phyloP scores from a whole-genome alignment of 2,329 filamentous ascomycete genomes.

The Zymoseptoria crescenta region DNA sequence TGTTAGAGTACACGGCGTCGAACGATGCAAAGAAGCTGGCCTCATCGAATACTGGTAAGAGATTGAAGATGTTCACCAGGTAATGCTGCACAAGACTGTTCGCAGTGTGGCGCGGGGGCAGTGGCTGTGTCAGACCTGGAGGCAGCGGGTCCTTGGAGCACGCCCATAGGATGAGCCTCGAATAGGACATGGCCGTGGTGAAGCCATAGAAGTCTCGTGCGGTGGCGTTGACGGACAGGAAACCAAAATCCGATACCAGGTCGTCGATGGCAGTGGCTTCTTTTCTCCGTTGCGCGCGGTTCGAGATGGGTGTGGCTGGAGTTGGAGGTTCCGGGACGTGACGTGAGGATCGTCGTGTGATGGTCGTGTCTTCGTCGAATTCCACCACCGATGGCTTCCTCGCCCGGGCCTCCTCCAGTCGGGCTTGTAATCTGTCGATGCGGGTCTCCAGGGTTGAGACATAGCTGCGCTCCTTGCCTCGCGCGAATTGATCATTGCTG shows the following conservation, averaged over 20 bases:
- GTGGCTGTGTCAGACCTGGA: conserved; percentile 46
- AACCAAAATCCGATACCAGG: conserved; percentile 87
- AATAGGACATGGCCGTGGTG: conserved; percentile 84
- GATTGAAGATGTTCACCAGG: conserved; percentile 68
- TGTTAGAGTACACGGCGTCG: conserved; percentile 71
- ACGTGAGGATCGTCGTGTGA: conserved; percentile 43
- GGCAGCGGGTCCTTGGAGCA: conserved; percentile 67
- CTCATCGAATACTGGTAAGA: conserved; percentile 78
- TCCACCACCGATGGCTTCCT: conserved; percentile 63
- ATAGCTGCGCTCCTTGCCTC: conserved; percentile 94
- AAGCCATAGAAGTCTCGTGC: conserved; percentile 89
- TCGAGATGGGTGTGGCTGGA: conserved; percentile 17
- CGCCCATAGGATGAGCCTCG: conserved; percentile 76
- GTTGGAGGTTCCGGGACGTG: conserved; percentile 22
- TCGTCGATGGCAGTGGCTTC: conserved; percentile 87
- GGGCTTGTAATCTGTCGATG: conserved; percentile 78
- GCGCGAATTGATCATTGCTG: conserved; percentile 89
- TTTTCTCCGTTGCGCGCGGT: conserved; percentile 38
- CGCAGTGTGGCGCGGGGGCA: conserved; percentile 65
- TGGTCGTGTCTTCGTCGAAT: conserved; percentile 48
- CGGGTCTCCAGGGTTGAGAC: conserved; percentile 89
- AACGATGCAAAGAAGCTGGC: conserved; percentile 68
- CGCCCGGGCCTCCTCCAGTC: conserved; percentile 57
- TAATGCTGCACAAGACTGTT: conserved; percentile 72
- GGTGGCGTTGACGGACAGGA: conserved; percentile 89